Evolutionary conservation across 2,329 filamentous ascomycete species (phyloP).

Genomic region (Phialocephala sp.): DNA sequence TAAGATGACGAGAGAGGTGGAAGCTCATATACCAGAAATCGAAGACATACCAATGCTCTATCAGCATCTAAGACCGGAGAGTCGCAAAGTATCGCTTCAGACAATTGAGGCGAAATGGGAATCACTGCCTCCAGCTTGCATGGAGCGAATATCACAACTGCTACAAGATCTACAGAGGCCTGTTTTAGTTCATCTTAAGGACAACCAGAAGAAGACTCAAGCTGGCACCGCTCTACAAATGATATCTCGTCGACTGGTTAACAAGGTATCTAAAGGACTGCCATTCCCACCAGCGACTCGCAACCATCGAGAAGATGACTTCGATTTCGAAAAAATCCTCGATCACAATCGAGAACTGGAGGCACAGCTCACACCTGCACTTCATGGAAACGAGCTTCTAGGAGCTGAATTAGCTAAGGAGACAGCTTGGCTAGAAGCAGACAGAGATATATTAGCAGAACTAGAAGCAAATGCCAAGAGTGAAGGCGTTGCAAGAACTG

Average conservation of each 20-base stretch:
- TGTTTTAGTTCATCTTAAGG: constrained; percentile 61
- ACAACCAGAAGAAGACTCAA: constrained; percentile 51
- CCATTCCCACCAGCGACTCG: constrained; percentile 67
- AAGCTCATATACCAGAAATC: constrained; percentile 17
- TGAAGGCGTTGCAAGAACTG: constrained; percentile 57
- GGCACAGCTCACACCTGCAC: constrained; percentile 62
- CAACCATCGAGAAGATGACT: constrained; percentile 60
- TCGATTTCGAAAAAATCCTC: constrained; percentile 69
- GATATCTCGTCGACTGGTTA: constrained; percentile 60
- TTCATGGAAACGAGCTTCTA: constrained; percentile 68
- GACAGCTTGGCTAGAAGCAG: constrained; percentile 59
- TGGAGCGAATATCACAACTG: constrained; percentile 60
- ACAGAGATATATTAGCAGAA: constrained; percentile 56
- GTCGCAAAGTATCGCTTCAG: constrained; percentile 61
- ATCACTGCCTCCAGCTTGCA: constrained; percentile 58
- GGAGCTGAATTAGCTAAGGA: constrained; percentile 61
- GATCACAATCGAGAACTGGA: constrained; percentile 63
- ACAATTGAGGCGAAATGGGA: constrained; percentile 74
- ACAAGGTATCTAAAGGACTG: constrained; percentile 63
- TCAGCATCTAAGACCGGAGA: constrained; percentile 57
- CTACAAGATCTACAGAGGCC: constrained; percentile 65
- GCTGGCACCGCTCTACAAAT: constrained; percentile 57
- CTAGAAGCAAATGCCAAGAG: constrained; percentile 63
- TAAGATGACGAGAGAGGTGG: constrained; percentile 15
- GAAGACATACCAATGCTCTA: constrained; percentile 43